These are phyloP conservation scores for Rehmannia glutinosa DNA, from an alignment of 257 asterid genomes.

Conservation along the genomic window DNA sequence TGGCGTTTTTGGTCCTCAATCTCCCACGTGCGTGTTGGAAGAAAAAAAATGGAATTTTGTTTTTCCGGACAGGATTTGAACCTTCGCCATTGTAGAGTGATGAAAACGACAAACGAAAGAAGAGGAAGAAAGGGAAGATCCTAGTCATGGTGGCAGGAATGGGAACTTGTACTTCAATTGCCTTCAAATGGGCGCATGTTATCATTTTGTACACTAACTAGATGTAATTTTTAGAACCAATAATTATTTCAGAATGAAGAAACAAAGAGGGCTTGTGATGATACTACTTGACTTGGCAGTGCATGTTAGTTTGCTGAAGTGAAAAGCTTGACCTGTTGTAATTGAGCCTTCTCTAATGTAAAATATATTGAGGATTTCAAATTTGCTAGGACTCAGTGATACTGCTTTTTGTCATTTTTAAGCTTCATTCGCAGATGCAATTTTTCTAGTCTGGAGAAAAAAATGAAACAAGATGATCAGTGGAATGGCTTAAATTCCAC, in stretches of 20 bases:
- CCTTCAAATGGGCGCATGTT: background rate
- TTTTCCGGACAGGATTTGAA: too few species aligned
- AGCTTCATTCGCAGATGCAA: background rate
- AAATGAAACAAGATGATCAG: too few species aligned
- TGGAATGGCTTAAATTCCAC: too few species aligned
- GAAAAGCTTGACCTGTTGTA: background rate
- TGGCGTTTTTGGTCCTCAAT: constrained; percentile 16
- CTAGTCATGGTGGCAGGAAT: background rate
- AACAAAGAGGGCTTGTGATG: background rate
- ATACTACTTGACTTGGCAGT: background rate
- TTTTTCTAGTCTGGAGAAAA: too few species aligned
- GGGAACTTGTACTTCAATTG: background rate
- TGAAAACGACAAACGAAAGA: background rate
- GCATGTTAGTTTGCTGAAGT: background rate
- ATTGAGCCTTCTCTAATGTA: background rate
- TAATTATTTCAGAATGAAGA: background rate
- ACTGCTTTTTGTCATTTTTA: background rate
- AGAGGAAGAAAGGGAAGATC: background rate
- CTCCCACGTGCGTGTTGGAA: background rate
- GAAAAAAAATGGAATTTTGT: too few species aligned
- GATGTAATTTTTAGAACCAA: background rate
- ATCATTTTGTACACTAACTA: background rate
- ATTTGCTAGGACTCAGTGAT: too few species aligned
- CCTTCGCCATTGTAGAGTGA: too few species aligned
- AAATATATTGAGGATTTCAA: background rate